Percentiles rank a stretch among this genome's conserved stretches.
These are phyloP conservation scores for Hysterangium stoloniferum DNA, from an alignment of 768 basidiomycete genomes.

Conservation along the genomic window DNA sequence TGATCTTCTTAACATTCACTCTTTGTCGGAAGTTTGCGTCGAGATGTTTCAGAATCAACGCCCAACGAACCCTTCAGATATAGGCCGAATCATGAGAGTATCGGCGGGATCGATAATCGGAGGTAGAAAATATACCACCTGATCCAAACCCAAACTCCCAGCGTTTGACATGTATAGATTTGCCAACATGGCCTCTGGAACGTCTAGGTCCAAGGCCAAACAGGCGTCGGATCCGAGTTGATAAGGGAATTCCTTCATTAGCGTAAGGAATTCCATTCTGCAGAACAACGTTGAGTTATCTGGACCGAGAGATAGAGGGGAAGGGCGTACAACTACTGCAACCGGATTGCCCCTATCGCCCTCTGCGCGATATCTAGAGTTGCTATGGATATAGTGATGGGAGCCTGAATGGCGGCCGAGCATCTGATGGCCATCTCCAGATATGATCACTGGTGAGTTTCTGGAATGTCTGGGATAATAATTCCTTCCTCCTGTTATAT, in stretches of 20 bases:
- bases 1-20: too few species aligned
- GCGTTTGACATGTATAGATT: slow-evolving; percentile 8
- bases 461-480: slow-evolving; percentile 3
- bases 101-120: not conserved
- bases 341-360: slow-evolving; percentile 4
- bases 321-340: slow-evolving; percentile 3
- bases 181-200: slow-evolving; percentile 2
- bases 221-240: slow-evolving; percentile 8
- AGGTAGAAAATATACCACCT: not conserved
- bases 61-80: not conserved
- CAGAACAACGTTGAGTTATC: slow-evolving; percentile 1
- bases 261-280: slow-evolving; percentile 4
- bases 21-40: not conserved
- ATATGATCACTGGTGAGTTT: not conserved
- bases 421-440: not conserved
- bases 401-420: slow-evolving; percentile 1
- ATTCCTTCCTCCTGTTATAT: not conserved
- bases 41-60: too few species aligned
- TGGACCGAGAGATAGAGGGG: not conserved
- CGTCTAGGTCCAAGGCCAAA: slow-evolving; percentile 9
- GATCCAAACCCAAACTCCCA: not conserved
- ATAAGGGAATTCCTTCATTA: slow-evolving; percentile 8
- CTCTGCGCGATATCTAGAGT: slow-evolving; percentile 5
- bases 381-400: not conserved
- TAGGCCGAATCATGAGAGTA: slow-evolving; percentile 1